Base-by-base conservation (phyloP, 495 filamentous ascomycete genomes). In the Aspergillus funiculosus region DNA sequence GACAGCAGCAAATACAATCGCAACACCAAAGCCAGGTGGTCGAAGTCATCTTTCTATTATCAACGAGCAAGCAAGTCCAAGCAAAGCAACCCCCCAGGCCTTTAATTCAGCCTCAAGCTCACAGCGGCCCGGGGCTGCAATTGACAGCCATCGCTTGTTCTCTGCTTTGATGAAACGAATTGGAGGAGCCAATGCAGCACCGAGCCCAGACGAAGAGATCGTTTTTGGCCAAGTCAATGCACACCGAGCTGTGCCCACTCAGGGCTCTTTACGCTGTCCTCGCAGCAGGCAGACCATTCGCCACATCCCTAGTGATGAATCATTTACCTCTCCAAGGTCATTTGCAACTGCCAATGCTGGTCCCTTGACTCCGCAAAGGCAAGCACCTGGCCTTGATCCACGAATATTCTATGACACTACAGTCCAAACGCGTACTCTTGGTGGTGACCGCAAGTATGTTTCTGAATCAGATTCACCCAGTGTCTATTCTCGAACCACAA, bases 111-210 rank as follows among this genome's bases (percentile, higher is more conserved):
- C 4, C 5, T 10, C 51, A 51, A 37, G 35, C 30, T 18, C 51
- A 11, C 44, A 35, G 11, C 55, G 36, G 37, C 48, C 59, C 14
- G 45, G 66, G 13, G 48, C 55, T 5, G 53, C 66, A 1, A 67
- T 84, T 18, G 74, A 86, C 48, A 81, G 79, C 39, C 75, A 83
- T 18, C 76, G 83, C 21, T 66, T 90, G 24, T 89, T 86, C 53
- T 81, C 82, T 2, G 86, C 86, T 0, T 65, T 90, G 50, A 81
- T 88, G 74, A 81, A 78, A 51, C 77, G 79, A 20, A 74, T 86
- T 35, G 68, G 73, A 26, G 56, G 56, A 39, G 43, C 63, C 47
- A 42, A 49, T 17, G 31, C 53, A n/a, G n/a, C n/a, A 1, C 22
- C 58, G 36, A 55, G 60, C 29, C 19, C 54, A 3, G 60, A 70